Percentiles rank a stretch among this genome's conserved stretches.
Conservation (phyloP, 768 basidiomycete genomes). For the Candolleomyces aberdarensis region DNA sequence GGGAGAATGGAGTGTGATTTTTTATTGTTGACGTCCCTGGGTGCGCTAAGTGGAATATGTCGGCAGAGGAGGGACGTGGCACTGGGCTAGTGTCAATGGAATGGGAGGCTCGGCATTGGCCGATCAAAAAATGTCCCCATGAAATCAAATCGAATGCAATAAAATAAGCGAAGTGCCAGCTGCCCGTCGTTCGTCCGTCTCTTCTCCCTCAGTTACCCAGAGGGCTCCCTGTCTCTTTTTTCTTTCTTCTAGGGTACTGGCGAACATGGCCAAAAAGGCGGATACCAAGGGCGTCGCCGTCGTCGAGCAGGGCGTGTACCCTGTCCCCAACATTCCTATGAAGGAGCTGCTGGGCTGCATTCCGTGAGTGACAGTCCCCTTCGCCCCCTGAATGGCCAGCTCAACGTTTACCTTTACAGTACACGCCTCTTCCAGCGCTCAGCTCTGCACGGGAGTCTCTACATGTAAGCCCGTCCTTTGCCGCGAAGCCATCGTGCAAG, state of each 20-base stretch:
- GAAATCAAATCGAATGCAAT: slow-evolving; percentile 17
- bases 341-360: slow-evolving; percentile 85
- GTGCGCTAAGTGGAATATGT: too few species aligned
- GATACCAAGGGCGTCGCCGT: slow-evolving; percentile 28
- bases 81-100: not conserved
- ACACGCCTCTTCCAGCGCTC: slow-evolving; percentile 91
- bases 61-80: too few species aligned
- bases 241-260: too few species aligned
- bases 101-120: slow-evolving; percentile 10
- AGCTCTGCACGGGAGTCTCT: slow-evolving; percentile 70
- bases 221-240: too few species aligned
- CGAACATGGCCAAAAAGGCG: slow-evolving; percentile 31
- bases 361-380: slow-evolving; percentile 51
- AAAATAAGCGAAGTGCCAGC: too few species aligned
- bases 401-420: slow-evolving; percentile 30
- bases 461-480: slow-evolving; percentile 55
- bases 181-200: too few species aligned
- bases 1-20: too few species aligned
- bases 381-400: slow-evolving; percentile 3
- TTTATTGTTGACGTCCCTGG: too few species aligned
- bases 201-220: too few species aligned
- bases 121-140: slow-evolving; percentile 19
- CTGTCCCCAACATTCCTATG: slow-evolving; percentile 81
- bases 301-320: slow-evolving; percentile 55
- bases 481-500: not conserved